Evolutionary conservation across 1,139 yeast genomes (phyloP).

Genomic region (Geotrichum fermentans): DNA sequence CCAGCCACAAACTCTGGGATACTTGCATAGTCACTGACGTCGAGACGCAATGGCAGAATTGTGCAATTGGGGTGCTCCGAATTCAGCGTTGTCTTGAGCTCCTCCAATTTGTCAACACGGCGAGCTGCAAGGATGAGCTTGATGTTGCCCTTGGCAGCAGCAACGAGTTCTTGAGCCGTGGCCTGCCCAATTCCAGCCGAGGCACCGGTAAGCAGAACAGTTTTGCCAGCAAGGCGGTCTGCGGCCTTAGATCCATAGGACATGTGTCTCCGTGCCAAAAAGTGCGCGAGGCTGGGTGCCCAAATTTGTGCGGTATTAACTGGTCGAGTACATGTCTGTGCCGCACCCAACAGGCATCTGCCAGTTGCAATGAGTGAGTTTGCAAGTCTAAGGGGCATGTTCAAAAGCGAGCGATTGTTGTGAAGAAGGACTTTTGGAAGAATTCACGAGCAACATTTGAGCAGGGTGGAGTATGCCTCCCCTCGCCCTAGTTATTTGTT

Average conservation of each 20-base stretch:
- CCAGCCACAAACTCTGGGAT: slow-evolving; percentile 50
- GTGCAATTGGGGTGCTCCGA: slow-evolving; percentile 43
- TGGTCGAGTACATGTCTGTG: too few relatives aligned
- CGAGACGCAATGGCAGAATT: slow-evolving; percentile 51
- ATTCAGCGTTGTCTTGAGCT: slow-evolving; percentile 45
- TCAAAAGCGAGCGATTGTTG: too few relatives aligned
- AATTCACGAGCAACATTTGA: too few relatives aligned
- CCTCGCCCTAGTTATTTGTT: too few relatives aligned
- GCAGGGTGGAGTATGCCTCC: too few relatives aligned
- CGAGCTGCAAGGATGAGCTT: slow-evolving; percentile 68
- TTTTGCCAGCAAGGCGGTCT: slow-evolving; percentile 56
- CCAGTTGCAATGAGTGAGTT: too few relatives aligned
- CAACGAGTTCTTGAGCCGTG: slow-evolving; percentile 67
- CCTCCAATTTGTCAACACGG: slow-evolving; percentile 47
- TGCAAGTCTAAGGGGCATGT: too few relatives aligned
- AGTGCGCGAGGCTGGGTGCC: too few relatives aligned
- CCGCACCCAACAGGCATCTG: too few relatives aligned
- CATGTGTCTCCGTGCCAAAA: too few relatives aligned
- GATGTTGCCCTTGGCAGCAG: slow-evolving; percentile 60
- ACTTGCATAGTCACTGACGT: slow-evolving; percentile 47
- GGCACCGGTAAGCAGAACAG: slow-evolving; percentile 67
- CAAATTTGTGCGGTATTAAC: too few relatives aligned
- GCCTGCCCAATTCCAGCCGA: slow-evolving; percentile 77
- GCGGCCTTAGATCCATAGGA: slow-evolving; percentile 57
- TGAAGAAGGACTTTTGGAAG: too few relatives aligned